These are phyloP conservation scores for Cutaneotrichosporon mucoides DNA, from an alignment of 1,284 basidiomycete species.

Conservation along the genomic window DNA sequence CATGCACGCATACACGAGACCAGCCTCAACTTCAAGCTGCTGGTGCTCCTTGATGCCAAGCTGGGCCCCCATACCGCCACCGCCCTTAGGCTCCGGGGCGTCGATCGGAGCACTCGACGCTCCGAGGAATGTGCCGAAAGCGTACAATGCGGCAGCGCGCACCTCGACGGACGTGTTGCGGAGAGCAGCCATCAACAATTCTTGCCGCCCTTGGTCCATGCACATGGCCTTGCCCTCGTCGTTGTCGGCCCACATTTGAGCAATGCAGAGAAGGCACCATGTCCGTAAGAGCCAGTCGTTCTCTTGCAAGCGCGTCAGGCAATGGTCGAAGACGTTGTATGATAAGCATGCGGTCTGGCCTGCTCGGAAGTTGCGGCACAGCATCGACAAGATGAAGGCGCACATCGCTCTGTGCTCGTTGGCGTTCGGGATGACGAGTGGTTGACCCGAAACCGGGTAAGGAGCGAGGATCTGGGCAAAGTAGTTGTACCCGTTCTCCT, in stretches of 20 bases:
- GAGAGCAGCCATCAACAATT: slow-evolving; percentile 76
- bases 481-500: slow-evolving; percentile 80
- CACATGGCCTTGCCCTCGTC: slow-evolving; percentile 87
- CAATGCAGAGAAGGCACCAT: slow-evolving; percentile 91
- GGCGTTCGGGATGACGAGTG: slow-evolving; percentile 71
- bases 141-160: slow-evolving; percentile 83
- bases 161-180: slow-evolving; percentile 91
- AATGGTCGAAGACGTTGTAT: slow-evolving; percentile 84
- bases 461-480: slow-evolving; percentile 73
- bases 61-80: slow-evolving; percentile 82
- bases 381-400: slow-evolving; percentile 90
- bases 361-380: slow-evolving; percentile 78
- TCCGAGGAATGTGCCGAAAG: slow-evolving; percentile 89
- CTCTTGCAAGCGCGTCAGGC: slow-evolving; percentile 74
- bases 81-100: slow-evolving; percentile 63
- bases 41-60: slow-evolving; percentile 68
- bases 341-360: slow-evolving; percentile 84
- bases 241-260: slow-evolving; percentile 88
- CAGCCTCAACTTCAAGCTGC: slow-evolving; percentile 59
- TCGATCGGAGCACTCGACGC: slow-evolving; percentile 65
- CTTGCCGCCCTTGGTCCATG: slow-evolving; percentile 70
- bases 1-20: slow-evolving; percentile 55
- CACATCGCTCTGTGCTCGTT: slow-evolving; percentile 99
- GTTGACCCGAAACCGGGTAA: slow-evolving; percentile 36
- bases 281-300: slow-evolving; percentile 89